Evolutionary conservation across 495 filamentous ascomycete species (phyloP), one percentile per base, ranked within the genome.

Genomic region (Penicillium atrosanguineum): DNA sequence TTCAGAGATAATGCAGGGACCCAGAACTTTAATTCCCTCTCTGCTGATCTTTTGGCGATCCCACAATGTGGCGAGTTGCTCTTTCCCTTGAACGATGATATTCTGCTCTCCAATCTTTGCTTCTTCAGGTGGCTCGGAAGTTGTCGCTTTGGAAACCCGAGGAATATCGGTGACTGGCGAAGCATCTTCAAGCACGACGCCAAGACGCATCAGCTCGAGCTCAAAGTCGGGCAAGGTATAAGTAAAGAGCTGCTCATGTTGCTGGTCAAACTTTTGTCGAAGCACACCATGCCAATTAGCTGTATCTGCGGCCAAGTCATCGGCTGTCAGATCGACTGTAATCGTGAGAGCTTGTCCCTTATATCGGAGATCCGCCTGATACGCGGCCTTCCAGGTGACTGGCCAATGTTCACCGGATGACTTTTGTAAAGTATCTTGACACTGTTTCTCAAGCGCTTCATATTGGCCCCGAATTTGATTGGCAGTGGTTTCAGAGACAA

Each of bases 281-380:
- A 78, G 48, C 3, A 74, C 29, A 2, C 25, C 7, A 29, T 53
- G 56, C 63, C 59, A 69, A 2, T 25, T 20, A 2, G 48, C 18
- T 8, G 61, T 59, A 16, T 53, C 57, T 5, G 62, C 37, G 8
- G 53, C 44, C 1, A 78, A 48, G 8, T 74, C 71, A 0, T 66
- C 59, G 7, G 40, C 51, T 6, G 47, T 48, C 9, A 80, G 47
- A 25, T 75, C 63, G 9, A 80, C 59, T 0, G 73, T 75, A 26
- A 80, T 62, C 1, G 66, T 78, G 49, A 77, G 55, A 0, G 76
- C 76, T 48, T 80, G 76, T 2, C 76, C 77, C 23, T 72, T 75
- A 48, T 80, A 79, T 3, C 77, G 59, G 6, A 79, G 69, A 31
- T 79, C 77, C 0, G 70, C 67, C 42, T 79, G 71, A 46, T 77